Conservation (phyloP, 1,284 basidiomycete species). For the Flammula alnicola region DNA sequence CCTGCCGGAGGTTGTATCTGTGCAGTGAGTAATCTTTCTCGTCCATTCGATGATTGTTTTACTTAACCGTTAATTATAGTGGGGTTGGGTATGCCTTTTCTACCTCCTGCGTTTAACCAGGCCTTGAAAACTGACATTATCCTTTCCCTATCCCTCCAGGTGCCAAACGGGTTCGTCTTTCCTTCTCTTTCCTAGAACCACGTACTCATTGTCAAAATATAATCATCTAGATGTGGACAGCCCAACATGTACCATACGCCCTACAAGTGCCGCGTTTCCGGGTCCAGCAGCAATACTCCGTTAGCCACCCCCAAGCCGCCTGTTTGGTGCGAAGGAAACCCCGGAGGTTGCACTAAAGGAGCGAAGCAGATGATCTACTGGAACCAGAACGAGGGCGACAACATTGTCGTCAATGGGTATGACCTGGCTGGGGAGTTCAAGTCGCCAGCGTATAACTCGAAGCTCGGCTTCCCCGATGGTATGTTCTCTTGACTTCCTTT, state of each 20-base stretch:
- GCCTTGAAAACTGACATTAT: not conserved
- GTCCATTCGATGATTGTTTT: not conserved
- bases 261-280: constrained; percentile 48
- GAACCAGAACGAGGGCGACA: constrained; percentile 41
- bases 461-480: constrained; percentile 41
- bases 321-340: constrained; percentile 50
- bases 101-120: not conserved
- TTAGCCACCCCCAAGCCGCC: constrained; percentile 43
- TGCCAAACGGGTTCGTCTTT: constrained; percentile 34
- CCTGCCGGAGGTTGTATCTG: constrained; percentile 52
- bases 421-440: constrained; percentile 34
- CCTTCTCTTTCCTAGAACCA: not conserved
- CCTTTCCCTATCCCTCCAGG: constrained; percentile 24
- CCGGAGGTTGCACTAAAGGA: constrained; percentile 41
- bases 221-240: constrained; percentile 41
- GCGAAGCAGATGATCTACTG: constrained; percentile 46
- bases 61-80: constrained; percentile 31
- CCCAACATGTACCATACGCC: constrained; percentile 51
- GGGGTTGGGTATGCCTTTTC: constrained; percentile 45
- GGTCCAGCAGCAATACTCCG: constrained; percentile 38
- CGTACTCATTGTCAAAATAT: not conserved
- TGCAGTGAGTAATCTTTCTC: constrained; percentile 40
- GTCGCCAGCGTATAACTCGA: constrained; percentile 39
- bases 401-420: constrained; percentile 35
- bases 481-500: too few relatives aligned